Evolutionary conservation across 2,329 filamentous ascomycete species (phyloP), one percentile per base, ranked within the genome.

Genomic region (Tolypocladium capitatum): DNA sequence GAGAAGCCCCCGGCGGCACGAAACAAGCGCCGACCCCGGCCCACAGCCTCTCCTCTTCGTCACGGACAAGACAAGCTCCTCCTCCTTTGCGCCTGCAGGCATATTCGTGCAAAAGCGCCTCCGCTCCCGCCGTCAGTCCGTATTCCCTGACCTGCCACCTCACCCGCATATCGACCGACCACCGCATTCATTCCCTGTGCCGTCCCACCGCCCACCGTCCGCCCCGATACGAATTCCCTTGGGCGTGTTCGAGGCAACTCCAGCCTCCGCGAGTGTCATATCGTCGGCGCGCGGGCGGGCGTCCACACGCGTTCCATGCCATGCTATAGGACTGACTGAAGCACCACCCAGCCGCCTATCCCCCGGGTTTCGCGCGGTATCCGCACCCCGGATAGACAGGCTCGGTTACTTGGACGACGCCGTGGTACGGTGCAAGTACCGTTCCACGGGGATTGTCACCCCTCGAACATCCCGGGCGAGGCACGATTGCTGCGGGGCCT

Each of bases 391-490:
- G 51, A 53, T 51, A 58, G 56, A 57, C 54, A 57, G 57, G 55
- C 53, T 55, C 54, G 54, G 49, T 57, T 58, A 59, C 53, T 53
- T 56, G 46, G 49, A 60, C 48, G 57, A 55, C 54, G 52, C 56
- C 63, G 60, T 64, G 61, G 59, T 59, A 63, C 61, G 64, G 68
- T 71, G 66, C 56, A 64, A 67, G 56, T 56, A 50, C 58, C 60
- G 63, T 68, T 60, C 56, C 60, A 68, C 64, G 59, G 55, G 51
- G 33, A 52, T 58, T 52, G 48, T 52, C 51, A 51, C 51, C 49
- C 52, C 50, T 51, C 42, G 44, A 50, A 49, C 41, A 41, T 38
- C 50, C 50, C 48, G 48, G 46, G 53, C 47, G 47, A 48, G 41
- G 31, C 43, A 40, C 41, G 35, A 40, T 51, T 50, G 47, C 53